Base-by-base conservation (phyloP, 768 basidiomycete species). In the Coprinopsis strossmayeri region DNA sequence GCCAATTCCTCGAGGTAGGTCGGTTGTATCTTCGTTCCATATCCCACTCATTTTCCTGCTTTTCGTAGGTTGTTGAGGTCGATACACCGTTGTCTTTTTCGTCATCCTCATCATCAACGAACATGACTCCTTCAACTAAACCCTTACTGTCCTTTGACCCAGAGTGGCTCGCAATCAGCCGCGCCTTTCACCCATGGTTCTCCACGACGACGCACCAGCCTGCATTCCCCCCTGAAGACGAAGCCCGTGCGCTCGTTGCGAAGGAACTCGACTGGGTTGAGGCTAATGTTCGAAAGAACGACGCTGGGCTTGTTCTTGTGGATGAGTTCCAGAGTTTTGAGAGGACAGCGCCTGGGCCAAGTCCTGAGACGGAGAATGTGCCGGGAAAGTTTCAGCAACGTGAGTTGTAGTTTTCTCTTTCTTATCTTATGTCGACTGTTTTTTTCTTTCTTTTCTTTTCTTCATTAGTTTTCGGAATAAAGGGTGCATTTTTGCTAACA, bases 121-220 rank as follows among this genome's bases (percentile, higher is more conserved):
- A 9, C 39, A 46, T 23, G 37, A 37, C n/a, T 24, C 35, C 7
- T 74, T 7, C 26, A 3, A 7, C 26, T 38, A 2, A 38, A 40
- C 25, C n/a, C 25, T 25, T 3, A 0, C 58, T 97, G 17, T 73
- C 76, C 12, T 96, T 79, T 64, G 93, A 97, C 58, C 83, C 84
- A 0, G 82, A 91, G 61, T 99, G 96, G 96, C 80, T 98, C 40
- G 93, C 92, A 0, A 91, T 99, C 58, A 82, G 82, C 3, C 85
- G 89, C 5, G 91, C 91, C 0, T 87, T 94, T 55, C 79, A 91
- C 52, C 82, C 84, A 0, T 86, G 76, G 66, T 76, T 97, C 53
- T 83, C 87, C 2, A 73, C 74, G 3, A 56, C 61, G 3, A 69
- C 59, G 5, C 56, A 58, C 0, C 86, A 86, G 53, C 61, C 61